A percentile compares a stretch with the other conserved stretches of the same genome.
Conservation (phyloP, 352 stramenopile genomes). For the Pelagophyceae sp. region DNA sequence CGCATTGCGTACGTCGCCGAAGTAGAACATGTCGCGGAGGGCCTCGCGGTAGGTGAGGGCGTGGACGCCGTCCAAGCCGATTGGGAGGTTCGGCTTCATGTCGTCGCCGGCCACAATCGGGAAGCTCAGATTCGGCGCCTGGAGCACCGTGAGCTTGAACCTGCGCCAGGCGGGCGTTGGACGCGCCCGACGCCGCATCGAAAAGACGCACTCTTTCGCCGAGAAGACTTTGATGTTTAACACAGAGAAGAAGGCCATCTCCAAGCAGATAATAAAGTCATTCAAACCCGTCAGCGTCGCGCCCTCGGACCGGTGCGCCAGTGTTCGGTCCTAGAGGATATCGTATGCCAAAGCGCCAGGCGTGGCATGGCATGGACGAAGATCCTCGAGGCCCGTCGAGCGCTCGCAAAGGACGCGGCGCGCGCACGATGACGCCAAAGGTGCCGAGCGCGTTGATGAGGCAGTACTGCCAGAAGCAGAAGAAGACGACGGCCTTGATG, state of each 20-base stretch:
- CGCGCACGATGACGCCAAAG: constrained; percentile 59
- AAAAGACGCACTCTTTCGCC: background rate
- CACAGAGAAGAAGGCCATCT: constrained; percentile 77
- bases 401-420: constrained; percentile 32
- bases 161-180: too few species aligned
- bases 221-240: constrained; percentile 72
- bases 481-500: constrained; percentile 84
- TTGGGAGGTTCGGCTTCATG: too few species aligned
- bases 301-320: constrained; percentile 32
- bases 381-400: too few species aligned
- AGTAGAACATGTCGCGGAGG: constrained; percentile 14
- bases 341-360: too few species aligned
- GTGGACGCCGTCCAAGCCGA: background rate
- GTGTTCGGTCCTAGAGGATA: constrained; percentile 29
- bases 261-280: constrained; percentile 80
- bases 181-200: too few species aligned
- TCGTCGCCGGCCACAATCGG: too few species aligned
- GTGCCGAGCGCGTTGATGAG: constrained; percentile 69
- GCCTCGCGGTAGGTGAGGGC: background rate
- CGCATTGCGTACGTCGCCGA: too few species aligned
- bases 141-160: background rate
- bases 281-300: constrained; percentile 74
- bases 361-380: too few species aligned
- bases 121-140: too few species aligned
- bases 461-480: constrained; percentile 79